Base-by-base conservation (phyloP, 1,284 basidiomycete genomes). In the Ceratobasidium sp. region DNA sequence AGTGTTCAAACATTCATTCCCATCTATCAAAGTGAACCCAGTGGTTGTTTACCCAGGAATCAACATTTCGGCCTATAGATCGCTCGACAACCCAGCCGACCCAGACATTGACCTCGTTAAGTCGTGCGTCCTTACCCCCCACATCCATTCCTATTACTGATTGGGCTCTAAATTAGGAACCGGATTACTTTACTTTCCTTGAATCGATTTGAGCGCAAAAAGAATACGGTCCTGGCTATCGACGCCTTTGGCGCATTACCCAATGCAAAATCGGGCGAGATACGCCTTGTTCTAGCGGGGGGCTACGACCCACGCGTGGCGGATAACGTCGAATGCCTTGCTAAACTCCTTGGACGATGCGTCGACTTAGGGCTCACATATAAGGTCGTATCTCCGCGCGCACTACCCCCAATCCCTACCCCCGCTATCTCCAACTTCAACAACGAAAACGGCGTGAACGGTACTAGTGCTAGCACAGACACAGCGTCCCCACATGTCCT, bases 151-250 rank as follows among this genome's bases (percentile, higher is more conserved):
- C 1, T 35, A 32, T 43, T 52, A 11, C 8, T 46, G 28, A 21
- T 16, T 30, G 50, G 67, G 49, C 52, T 44, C 52, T 62, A 58
- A 26, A 50, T 16, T 79, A 96, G 94, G 26, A 80, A 87, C 43
- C 85, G 87, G 3, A 93, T 91, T 0, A 95, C 92, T 0, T 81
- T 99, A 1, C 78, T 98, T 0, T 98, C 96, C 0, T 84, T 99
- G 64, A 99, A 99, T 80, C 91, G 97, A 0, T 99, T 98, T 79
- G 97, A 99, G 82, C 89, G 87, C 76, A 99, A 98, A 85, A 99
- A 99, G 84, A 97, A 99, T 77, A 86, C 88, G 0, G 88, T 87
- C 0, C 84, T 99, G 1, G 96, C 96, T 0, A 84, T 99, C 30
- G 83, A 91, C 54, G 85, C 96, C 0, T 98, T 97, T 77, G 89